A percentile compares a stretch with the other conserved stretches of the same genome.
phyloP scores from a whole-genome alignment of 2,329 filamentous ascomycete genomes.

The Pseudogymnoascus pannorum region DNA sequence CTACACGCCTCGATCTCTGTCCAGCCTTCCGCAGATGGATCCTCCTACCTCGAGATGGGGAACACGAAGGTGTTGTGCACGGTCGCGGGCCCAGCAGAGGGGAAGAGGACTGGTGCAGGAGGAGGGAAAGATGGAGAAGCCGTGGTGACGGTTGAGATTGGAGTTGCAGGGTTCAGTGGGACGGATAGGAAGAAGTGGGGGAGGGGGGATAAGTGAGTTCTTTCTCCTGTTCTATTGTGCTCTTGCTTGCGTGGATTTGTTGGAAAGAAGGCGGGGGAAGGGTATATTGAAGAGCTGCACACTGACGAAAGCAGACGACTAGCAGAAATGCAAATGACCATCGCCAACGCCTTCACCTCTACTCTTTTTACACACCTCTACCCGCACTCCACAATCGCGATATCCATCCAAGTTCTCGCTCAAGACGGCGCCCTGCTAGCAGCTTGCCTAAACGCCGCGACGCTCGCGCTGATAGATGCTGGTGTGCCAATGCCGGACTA shows the following conservation, averaged over 20 bases:
- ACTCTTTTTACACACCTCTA: constrained; percentile 82
- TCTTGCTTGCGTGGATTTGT: not conserved
- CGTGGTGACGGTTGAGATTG: constrained; percentile 72
- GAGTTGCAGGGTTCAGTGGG: constrained; percentile 79
- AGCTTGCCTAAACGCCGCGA: constrained; percentile 83
- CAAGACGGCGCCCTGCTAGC: constrained; percentile 88
- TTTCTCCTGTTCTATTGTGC: constrained; percentile 1
- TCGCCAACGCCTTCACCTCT: constrained; percentile 68
- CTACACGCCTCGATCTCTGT: constrained; percentile 85
- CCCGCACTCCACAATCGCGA: constrained; percentile 75
- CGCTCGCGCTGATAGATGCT: constrained; percentile 86
- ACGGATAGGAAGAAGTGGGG: constrained; percentile 74
- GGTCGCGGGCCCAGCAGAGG: constrained; percentile 77
- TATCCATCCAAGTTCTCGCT: constrained; percentile 79
- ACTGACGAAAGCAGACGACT: constrained; percentile 51
- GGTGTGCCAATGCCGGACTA: constrained; percentile 95
- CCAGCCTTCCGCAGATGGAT: constrained; percentile 87
- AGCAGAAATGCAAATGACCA: constrained; percentile 71
- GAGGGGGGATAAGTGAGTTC: constrained; percentile 67
- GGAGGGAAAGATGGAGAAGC: constrained; percentile 41
- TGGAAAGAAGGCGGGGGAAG: not conserved
- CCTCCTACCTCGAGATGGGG: constrained; percentile 90
- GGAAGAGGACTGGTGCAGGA: constrained; percentile 40
- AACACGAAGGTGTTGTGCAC: constrained; percentile 97
- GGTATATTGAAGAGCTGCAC: not conserved